Percentiles rank a stretch among this genome's conserved stretches.
Evolutionary conservation across 176 grass and related monocot genomes (phyloP).

Genomic region (Saccharum spontaneum): DNA sequence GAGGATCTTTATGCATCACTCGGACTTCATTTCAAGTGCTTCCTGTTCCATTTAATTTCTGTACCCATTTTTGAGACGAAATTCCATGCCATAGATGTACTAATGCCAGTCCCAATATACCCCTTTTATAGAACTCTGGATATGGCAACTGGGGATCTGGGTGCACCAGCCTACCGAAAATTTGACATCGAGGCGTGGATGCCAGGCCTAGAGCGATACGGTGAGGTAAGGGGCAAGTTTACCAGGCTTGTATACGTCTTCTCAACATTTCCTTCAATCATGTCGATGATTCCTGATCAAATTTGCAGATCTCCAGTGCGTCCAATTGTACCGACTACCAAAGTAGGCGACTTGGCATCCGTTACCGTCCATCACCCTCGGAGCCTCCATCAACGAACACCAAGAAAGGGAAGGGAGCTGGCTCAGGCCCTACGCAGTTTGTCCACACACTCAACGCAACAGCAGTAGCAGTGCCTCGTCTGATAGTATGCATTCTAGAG

Average conservation of each 20-base stretch:
- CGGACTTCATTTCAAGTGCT: constrained; percentile 95
- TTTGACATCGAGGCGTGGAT: constrained; percentile 97
- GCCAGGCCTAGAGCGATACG: constrained; percentile 83
- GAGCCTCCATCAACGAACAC: constrained; percentile 31
- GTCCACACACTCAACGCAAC: constrained; percentile 89
- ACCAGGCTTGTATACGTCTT: neutral
- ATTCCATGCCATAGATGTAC: neutral
- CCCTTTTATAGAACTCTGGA: constrained; percentile 66
- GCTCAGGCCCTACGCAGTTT: constrained; percentile 56
- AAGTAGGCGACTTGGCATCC: constrained; percentile 78
- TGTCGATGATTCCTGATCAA: neutral
- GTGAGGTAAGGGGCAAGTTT: constrained; percentile 65
- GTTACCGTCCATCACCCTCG: constrained; percentile 56
- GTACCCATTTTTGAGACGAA: neutral
- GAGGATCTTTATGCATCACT: constrained; percentile 90
- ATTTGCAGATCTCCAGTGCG: constrained; percentile 81
- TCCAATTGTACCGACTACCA: constrained; percentile 98
- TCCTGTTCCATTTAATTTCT: constrained; percentile 16
- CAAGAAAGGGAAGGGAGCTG: constrained; percentile 68
- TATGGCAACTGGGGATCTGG: constrained; percentile 88
- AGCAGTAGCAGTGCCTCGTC: constrained; percentile 79
- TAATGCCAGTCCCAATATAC: neutral
- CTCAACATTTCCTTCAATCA: neutral
- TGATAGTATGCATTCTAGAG: constrained; percentile 81
- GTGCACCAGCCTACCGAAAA: constrained; percentile 85